Conservation (phyloP, 768 basidiomycete genomes). For the Tylopilus plumbeoviolaceoides region DNA sequence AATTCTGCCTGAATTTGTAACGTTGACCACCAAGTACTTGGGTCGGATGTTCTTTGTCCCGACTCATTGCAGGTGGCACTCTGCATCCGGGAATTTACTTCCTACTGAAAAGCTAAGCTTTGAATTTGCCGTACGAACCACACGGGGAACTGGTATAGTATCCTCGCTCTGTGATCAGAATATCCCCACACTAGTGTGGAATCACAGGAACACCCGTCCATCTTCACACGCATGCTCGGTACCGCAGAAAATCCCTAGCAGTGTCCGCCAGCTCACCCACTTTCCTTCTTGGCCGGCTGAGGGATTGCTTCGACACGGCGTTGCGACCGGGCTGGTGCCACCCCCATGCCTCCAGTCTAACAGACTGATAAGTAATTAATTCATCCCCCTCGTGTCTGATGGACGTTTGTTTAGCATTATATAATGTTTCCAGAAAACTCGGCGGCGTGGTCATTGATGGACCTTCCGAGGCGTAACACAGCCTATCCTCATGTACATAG, state of each 20-base stretch:
- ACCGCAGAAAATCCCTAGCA: not conserved
- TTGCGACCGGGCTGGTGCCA: not conserved
- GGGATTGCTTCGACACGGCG: not conserved
- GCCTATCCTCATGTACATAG: not conserved
- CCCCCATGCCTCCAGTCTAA: not conserved
- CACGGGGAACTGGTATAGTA: not conserved
- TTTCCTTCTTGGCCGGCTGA: not conserved
- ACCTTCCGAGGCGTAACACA: conserved; percentile 3
- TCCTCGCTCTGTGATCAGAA: not conserved
- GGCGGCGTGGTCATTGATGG: not conserved
- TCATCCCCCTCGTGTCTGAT: not conserved
- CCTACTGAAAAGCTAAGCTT: not conserved
- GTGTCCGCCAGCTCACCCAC: too few relatives aligned
- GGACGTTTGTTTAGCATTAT: not conserved
- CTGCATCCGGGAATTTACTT: not conserved
- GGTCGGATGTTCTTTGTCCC: not conserved
- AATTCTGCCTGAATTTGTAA: too few relatives aligned
- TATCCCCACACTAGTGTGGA: not conserved
- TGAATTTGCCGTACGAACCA: too few relatives aligned
- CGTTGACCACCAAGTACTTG: not conserved
- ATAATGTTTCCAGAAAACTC: not conserved
- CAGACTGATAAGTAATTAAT: not conserved
- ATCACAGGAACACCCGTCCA: not conserved
- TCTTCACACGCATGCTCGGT: conserved; percentile 1
- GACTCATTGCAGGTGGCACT: not conserved